Evolutionary conservation across 2,329 filamentous ascomycete species (phyloP).

Genomic region (Fusarium pseudoanthophilum): DNA sequence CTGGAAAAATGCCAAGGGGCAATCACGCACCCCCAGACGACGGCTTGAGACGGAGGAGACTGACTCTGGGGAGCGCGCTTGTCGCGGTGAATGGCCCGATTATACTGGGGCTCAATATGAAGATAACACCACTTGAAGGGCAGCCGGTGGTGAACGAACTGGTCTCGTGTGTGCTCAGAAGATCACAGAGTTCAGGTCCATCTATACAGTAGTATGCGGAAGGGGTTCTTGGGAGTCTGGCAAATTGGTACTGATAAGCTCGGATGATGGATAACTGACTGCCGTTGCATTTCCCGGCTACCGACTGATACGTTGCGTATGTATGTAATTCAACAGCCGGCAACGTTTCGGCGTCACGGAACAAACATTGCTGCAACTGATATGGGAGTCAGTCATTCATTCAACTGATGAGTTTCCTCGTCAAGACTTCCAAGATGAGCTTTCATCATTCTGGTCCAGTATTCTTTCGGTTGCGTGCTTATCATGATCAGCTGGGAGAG

Average conservation of each 20-base stretch:
- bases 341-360: not conserved
- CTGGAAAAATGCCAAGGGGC: constrained; percentile 21
- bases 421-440: constrained; percentile 11
- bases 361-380: not conserved
- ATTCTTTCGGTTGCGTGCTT: constrained; percentile 30
- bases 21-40: constrained; percentile 22
- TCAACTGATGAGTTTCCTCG: not conserved
- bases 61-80: constrained; percentile 44
- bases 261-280: not conserved
- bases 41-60: constrained; percentile 30
- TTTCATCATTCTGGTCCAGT: constrained; percentile 5
- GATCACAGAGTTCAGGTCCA: not conserved
- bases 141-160: constrained; percentile 6
- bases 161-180: constrained; percentile 29
- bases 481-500: constrained; percentile 38
- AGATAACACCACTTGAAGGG: constrained; percentile 20
- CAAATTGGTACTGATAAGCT: not conserved
- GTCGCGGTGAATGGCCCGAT: constrained; percentile 42
- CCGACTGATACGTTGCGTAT: not conserved
- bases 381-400: not conserved
- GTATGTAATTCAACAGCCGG: not conserved
- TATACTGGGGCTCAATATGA: constrained; percentile 29
- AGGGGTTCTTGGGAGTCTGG: constrained; percentile 17
- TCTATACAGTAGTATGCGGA: not conserved
- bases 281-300: not conserved